Evolutionary conservation across 306 rosid genomes (phyloP), one percentile per base, ranked within the genome.

Genomic region (Dryas alaskensis): DNA sequence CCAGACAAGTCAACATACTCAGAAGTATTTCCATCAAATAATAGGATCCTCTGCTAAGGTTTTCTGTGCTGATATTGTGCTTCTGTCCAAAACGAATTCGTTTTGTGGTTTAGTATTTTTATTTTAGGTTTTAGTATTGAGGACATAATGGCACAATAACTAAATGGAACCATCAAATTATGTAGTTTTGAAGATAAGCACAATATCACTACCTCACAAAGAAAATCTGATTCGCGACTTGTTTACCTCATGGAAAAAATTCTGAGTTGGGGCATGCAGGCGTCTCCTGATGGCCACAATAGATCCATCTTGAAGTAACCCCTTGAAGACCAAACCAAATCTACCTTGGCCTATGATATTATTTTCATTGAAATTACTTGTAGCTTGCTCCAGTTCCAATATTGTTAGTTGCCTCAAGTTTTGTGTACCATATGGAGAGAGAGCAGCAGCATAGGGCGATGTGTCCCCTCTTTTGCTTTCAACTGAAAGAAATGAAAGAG

Each of bases 271-370:
- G 49, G 83, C n/a, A 73, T 65, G 80, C 37, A 77, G 65, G 65
- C 88, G 78, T 73, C 92, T 86, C 83, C 87, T 87, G 81, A 90
- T 73, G 43, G 91, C 88, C 11, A 90, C 96, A 79, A 90, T 81
- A 22, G 90, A 76, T 76, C 96, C 96, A 81, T 90, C 92, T 75
- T 78, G 91, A 77, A 90, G 96, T 79, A 90, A 77, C 19, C 96
- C 96, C 80, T 90, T 84, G 80, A 77, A 90, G 25, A 79, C 87
- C 71, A 86, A 73, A 79, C 96, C 92, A 84, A 87, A 90, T 78
- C 88, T 73, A 51, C 87, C 89, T 84, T 87, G 87, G 63, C 92
- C 90, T 63, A 87, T 58, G 73, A 86, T 74, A 71, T 86, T 87
- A 70, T 77, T 79, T 67, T 61, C 81, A 76, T 75, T 83, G 81